Percentiles rank a stretch among this genome's conserved stretches.
These are phyloP conservation scores for Musa balbisiana DNA, from an alignment of 202 grass and related monocot genomes.

Conservation along the genomic window DNA sequence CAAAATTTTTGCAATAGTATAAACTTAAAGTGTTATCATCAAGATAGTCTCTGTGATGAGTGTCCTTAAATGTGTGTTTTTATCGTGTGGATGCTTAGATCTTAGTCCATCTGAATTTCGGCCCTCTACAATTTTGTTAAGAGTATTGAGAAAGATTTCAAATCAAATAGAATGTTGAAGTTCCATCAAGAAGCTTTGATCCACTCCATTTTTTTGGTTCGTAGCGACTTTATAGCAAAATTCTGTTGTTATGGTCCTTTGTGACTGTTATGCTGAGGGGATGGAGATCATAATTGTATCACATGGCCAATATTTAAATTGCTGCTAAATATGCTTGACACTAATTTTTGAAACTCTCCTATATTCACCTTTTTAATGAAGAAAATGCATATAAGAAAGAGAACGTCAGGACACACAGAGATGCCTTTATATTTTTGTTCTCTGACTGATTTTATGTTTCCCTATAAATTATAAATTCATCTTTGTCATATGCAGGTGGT, in stretches of 20 bases:
- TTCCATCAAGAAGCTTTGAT: neutral
- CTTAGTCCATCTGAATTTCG: neutral
- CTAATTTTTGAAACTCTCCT: neutral
- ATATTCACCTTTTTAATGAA: neutral
- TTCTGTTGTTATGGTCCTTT: neutral
- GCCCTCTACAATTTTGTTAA: neutral
- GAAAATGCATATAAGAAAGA: neutral
- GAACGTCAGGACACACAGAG: neutral
- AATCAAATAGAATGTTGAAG: neutral
- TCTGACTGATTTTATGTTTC: neutral
- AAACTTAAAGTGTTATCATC: neutral
- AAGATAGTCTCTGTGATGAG: neutral
- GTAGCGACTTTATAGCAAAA: neutral
- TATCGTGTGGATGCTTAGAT: neutral
- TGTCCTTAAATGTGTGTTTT: neutral
- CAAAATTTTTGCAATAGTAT: too few species aligned
- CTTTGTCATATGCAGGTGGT: constrained; percentile 26
- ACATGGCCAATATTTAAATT: neutral
- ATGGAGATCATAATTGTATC: neutral
- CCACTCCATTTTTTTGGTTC: neutral
- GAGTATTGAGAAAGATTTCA: neutral
- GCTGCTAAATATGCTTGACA: neutral
- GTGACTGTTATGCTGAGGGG: neutral
- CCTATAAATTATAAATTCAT: neutral
- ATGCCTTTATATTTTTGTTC: neutral